These are phyloP conservation scores for Malassezia equina DNA, from an alignment of 1,284 basidiomycete species.

Conservation along the genomic window DNA sequence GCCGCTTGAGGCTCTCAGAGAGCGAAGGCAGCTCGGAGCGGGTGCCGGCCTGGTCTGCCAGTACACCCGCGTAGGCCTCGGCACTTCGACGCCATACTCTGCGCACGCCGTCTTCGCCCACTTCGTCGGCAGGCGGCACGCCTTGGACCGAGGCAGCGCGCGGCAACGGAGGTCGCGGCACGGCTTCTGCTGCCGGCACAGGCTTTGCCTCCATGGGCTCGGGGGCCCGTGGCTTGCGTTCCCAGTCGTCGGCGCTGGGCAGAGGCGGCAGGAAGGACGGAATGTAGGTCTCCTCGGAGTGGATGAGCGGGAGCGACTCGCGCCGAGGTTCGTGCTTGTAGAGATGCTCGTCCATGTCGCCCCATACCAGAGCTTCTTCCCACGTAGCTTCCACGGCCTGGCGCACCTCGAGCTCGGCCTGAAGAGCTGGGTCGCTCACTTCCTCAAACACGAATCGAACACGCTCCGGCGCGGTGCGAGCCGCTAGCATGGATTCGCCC, in stretches of 20 bases:
- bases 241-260: neutral
- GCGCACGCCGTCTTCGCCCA: slow-evolving; percentile 11
- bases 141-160: neutral
- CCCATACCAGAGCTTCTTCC: slow-evolving; percentile 3
- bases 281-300: slow-evolving; percentile 1
- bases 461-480: neutral
- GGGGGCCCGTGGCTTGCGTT: neutral
- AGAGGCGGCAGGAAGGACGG: slow-evolving; percentile 7
- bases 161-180: neutral
- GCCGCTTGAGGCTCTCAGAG: neutral
- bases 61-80: slow-evolving; percentile 2
- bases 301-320: no score
- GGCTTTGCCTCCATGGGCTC: neutral
- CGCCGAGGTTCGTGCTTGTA: neutral
- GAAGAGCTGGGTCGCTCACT: neutral
- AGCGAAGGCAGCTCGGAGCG: slow-evolving; percentile 4
- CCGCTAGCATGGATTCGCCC: neutral
- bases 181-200: neutral
- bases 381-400: neutral
- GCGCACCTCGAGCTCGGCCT: slow-evolving; percentile 2
- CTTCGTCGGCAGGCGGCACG: slow-evolving; percentile 1
- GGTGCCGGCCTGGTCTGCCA: neutral
- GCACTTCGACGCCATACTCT: slow-evolving; percentile 10
- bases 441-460: neutral
- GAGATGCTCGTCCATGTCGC: neutral